These are phyloP conservation scores for Ganoderma lucidum DNA, from an alignment of 1,284 basidiomycete species.

Conservation along the genomic window DNA sequence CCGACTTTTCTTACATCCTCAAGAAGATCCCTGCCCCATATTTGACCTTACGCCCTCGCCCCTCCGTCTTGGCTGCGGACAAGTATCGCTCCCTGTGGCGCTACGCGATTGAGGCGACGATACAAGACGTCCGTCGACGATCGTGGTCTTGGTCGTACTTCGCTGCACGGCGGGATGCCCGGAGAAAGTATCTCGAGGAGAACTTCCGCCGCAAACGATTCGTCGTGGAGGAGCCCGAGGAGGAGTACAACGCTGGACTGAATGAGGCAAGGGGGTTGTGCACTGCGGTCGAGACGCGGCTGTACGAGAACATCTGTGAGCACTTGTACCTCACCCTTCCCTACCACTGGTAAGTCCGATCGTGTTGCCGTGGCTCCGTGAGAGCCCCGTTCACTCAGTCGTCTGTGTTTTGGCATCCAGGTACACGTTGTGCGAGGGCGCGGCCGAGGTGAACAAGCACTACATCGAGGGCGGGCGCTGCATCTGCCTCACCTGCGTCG, in stretches of 20 bases:
- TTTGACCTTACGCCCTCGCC: slow-evolving; percentile 15
- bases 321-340: slow-evolving; percentile 10
- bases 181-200: slow-evolving; percentile 14
- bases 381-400: too few species aligned
- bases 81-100: slow-evolving; percentile 33
- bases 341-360: slow-evolving; percentile 10
- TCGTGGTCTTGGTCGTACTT: slow-evolving; percentile 22
- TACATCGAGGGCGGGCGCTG: slow-evolving; percentile 13
- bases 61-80: background rate
- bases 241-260: background rate
- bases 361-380: too few species aligned
- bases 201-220: background rate
- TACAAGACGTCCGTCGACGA: slow-evolving; percentile 28
- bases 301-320: slow-evolving; percentile 12
- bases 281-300: slow-evolving; percentile 12
- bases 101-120: slow-evolving; percentile 34
- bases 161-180: slow-evolving; percentile 11
- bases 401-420: background rate
- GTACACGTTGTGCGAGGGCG: background rate
- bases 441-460: background rate
- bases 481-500: slow-evolving; percentile 19
- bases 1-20: slow-evolving; percentile 11
- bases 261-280: slow-evolving; percentile 3
- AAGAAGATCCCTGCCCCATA: slow-evolving; percentile 19
- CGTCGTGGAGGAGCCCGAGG: background rate